Base-by-base conservation (phyloP, 2,329 filamentous ascomycete genomes). In the Chalara sp. region DNA sequence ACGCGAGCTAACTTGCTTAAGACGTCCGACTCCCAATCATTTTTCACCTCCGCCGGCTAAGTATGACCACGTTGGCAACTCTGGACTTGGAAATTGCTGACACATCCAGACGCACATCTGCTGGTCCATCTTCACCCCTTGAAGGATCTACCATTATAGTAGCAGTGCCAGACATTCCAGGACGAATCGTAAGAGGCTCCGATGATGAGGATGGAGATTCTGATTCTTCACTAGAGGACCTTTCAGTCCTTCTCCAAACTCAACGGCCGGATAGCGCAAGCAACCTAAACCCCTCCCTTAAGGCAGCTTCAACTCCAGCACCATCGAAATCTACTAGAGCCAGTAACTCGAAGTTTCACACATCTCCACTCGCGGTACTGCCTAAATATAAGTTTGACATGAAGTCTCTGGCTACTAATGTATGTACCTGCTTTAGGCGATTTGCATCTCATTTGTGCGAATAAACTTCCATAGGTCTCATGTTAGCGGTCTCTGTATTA, bases 131-230 rank as follows among this genome's bases (percentile, higher is more conserved):
- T 10, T 44, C 43, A 7, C 7, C 28, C 37, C 31, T 35, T 4
- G 29, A 30, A 41, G 41, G 35, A 21, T 35, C 46, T 31, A 39
- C 40, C 31, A 44, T 30, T 21, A 39, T 29, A 41, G 40, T n/a
- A 5, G 32, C 40, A 37, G n/a, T 37, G n/a, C 30, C 21, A 13
- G 35, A 5, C 48, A 32, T 31, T 42, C 40, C 33, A 47, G 49
- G 53, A 30, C 49, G 50, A 35, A 47, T 84, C 50, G 86, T 91
- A 40, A 76, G 75, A 44, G 83, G 80, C 49, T 90, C 87, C 0
- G 87, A 91, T 61, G 84, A 86, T 7, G 77, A 76, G 41, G 75
- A 78, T 43, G 76, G 76, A 31, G 75, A 79, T 46, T 84, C 84
- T 0, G 35, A 37, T 37, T 72, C 68, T 47, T 76, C 74, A 1